Conservation (phyloP, 2,329 filamentous ascomycete genomes). For the Pseudogymnoascus sp. region DNA sequence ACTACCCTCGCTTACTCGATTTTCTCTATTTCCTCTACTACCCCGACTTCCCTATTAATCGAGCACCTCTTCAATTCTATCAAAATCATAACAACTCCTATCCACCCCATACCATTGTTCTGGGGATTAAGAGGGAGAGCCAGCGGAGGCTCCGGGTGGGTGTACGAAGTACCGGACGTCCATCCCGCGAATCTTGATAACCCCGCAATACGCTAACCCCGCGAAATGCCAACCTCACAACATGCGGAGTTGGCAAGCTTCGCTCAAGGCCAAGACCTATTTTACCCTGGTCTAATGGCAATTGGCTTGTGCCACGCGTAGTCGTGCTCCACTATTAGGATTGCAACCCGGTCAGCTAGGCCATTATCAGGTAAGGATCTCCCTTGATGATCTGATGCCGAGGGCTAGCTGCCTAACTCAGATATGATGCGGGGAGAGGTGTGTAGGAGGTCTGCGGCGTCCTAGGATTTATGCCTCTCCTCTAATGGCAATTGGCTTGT, state of each 20-base stretch:
- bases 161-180: constrained; percentile 13
- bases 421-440: background rate
- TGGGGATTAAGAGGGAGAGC: no score
- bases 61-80: no score
- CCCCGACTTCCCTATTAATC: no score
- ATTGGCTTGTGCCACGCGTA: background rate
- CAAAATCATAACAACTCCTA: no score
- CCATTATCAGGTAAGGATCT: background rate
- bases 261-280: background rate
- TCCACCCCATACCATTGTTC: no score
- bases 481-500: background rate
- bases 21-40: no score
- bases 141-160: constrained; percentile 29
- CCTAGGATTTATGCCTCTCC: background rate
- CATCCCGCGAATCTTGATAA: background rate
- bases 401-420: background rate
- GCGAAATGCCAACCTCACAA: background rate
- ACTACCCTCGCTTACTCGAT: no score
- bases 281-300: background rate
- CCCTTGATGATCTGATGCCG: background rate
- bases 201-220: background rate
- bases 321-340: background rate
- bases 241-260: background rate
- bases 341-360: background rate
- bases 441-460: background rate